Evolutionary conservation across 169 alveolate genomes (phyloP).

Genomic region (Plasmodium gallinaceum): DNA sequence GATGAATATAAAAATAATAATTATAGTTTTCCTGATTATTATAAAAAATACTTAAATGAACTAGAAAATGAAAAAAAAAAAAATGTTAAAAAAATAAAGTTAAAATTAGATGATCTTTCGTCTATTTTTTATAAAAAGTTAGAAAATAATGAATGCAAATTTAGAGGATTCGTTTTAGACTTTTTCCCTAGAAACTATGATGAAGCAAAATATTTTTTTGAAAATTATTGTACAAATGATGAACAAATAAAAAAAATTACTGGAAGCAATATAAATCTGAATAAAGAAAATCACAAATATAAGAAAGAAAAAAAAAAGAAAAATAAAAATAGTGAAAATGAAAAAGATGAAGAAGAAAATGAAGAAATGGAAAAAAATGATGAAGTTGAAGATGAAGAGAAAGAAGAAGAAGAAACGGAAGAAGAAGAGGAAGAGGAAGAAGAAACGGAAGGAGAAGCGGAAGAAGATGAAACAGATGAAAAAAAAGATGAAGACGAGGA

Average conservation of each 20-base stretch:
- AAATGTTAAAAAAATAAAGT: not conserved
- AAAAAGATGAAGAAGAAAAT: not conserved
- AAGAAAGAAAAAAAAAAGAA: not conserved
- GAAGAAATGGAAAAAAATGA: not conserved
- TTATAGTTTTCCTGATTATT: conserved; percentile 47
- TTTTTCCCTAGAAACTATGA: conserved; percentile 60
- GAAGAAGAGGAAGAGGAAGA: not conserved
- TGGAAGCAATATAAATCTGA: not conserved
- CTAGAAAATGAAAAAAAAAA: conserved; percentile 8
- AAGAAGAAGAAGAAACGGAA: not conserved
- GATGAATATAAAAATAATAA: conserved; percentile 34
- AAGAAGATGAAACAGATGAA: not conserved
- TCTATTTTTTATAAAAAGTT: conserved; percentile 29
- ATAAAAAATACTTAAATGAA: conserved; percentile 12
- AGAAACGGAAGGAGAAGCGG: not conserved
- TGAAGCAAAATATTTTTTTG: conserved; percentile 56
- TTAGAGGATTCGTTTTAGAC: conserved; percentile 60
- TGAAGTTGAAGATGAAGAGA: not conserved
- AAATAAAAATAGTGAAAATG: not conserved
- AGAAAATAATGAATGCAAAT: conserved; percentile 49
- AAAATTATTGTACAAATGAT: not conserved
- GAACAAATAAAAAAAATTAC: not conserved
- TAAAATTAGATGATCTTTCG: conserved; percentile 26
- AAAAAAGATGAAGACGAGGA: not conserved
- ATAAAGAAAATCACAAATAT: not conserved